These are phyloP conservation scores for Fagopyrum homotropicum DNA, from an alignment of 148 eudicot species.

Conservation along the genomic window DNA sequence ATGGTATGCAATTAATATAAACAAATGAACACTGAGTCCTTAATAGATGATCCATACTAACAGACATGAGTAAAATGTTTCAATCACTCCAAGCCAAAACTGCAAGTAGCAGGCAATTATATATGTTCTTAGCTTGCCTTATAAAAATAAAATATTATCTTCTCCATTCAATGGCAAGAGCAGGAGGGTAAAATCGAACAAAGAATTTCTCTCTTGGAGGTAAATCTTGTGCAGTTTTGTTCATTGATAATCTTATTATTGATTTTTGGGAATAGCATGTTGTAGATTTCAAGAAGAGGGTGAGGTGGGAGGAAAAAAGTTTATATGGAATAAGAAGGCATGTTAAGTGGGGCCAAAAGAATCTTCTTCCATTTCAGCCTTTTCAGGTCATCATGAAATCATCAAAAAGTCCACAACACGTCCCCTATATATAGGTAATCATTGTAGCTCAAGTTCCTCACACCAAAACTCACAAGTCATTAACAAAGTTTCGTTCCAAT, in stretches of 20 bases:
- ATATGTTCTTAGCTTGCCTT: neutral
- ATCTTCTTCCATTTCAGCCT: neutral
- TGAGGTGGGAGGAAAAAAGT: neutral
- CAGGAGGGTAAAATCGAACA: neutral
- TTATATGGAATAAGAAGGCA: neutral
- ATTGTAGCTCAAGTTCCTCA: constrained; percentile 4
- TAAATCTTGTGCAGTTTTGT: neutral
- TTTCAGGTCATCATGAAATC: neutral
- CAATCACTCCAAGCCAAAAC: neutral
- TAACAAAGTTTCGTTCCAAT: neutral
- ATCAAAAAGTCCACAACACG: neutral
- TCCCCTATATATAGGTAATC: neutral
- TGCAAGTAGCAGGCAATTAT: neutral
- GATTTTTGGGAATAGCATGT: neutral
- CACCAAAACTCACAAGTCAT: neutral
- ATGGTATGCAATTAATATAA: neutral
- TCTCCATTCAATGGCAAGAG: neutral
- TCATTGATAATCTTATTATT: neutral
- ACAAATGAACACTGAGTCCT: neutral
- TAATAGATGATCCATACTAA: neutral
- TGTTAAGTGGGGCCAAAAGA: constrained; percentile 6
- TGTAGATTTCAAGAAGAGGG: neutral
- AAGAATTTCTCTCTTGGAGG: neutral
- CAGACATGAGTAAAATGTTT: neutral
- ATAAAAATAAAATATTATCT: neutral